A percentile compares a stretch with the other conserved stretches of the same genome.
Evolutionary conservation across 1,139 yeast species (phyloP).

Genomic region (Suhomyces bokatorum): DNA sequence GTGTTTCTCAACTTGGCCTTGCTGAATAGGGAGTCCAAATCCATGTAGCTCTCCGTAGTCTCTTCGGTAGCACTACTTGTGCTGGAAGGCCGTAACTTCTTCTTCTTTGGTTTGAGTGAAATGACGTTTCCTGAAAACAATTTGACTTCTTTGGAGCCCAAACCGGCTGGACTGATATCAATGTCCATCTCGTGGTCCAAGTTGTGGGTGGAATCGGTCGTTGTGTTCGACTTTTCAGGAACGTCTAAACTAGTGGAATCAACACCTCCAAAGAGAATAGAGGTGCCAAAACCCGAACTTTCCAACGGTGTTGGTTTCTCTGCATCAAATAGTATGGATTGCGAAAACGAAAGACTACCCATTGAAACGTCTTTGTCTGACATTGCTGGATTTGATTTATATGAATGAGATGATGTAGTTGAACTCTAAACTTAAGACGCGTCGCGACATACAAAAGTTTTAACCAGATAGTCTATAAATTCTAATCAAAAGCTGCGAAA

Average conservation of each 20-base stretch:
- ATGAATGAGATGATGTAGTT: neutral
- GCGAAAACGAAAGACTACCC: conserved; percentile 13
- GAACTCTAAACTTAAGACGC: neutral
- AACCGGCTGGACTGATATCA: conserved; percentile 3
- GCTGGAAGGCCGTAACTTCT: neutral
- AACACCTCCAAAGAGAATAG: conserved; percentile 7
- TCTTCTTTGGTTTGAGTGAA: conserved; percentile 20
- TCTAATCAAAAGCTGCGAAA: no score
- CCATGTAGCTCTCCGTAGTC: conserved; percentile 18
- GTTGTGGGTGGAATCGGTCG: no score
- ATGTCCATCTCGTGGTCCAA: neutral
- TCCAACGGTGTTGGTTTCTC: neutral
- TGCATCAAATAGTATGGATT: conserved; percentile 16
- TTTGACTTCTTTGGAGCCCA: conserved; percentile 22
- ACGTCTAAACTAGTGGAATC: neutral
- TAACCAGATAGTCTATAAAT: no score
- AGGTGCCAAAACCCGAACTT: conserved; percentile 5
- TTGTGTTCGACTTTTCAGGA: no score
- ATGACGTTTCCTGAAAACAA: conserved; percentile 29
- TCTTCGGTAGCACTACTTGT: neutral
- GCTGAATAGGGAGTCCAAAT: conserved; percentile 34
- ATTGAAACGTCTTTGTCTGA: conserved; percentile 1
- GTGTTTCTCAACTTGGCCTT: conserved; percentile 29
- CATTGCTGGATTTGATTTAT: neutral
- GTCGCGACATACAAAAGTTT: conserved; percentile 1